These are phyloP conservation scores for Thielaviopsis ethacetica DNA, from an alignment of 2,329 filamentous ascomycete genomes.

Conservation along the genomic window DNA sequence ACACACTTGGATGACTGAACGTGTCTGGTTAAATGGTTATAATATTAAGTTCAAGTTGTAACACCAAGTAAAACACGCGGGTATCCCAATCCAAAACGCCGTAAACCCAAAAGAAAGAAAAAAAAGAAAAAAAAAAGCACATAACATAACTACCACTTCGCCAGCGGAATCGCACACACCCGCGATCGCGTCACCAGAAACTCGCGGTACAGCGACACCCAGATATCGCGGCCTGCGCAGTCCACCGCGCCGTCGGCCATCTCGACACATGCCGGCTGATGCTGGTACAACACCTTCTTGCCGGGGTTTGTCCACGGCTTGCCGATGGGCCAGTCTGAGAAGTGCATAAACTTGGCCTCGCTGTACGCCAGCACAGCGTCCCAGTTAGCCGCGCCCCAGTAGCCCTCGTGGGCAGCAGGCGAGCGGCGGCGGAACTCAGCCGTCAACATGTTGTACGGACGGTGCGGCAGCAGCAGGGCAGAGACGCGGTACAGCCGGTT, in stretches of 20 bases:
- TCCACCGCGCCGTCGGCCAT: constrained; percentile 34
- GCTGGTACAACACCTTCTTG: constrained; percentile 4
- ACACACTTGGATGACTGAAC: too few relatives aligned
- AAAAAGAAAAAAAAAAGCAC: background rate
- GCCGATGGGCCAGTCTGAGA: constrained; percentile 54
- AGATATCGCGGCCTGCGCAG: constrained; percentile 13
- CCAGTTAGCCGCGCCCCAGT: constrained; percentile 34
- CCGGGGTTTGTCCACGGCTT: constrained; percentile 32
- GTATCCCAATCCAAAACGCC: background rate
- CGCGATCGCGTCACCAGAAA: constrained; percentile 14
- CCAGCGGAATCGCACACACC: background rate
- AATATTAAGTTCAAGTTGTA: too few relatives aligned
- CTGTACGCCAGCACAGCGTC: constrained; percentile 34
- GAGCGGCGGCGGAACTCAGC: constrained; percentile 35
- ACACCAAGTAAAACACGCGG: too few relatives aligned
- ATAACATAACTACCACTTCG: background rate
- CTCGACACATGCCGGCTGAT: constrained; percentile 22
- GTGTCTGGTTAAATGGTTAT: too few relatives aligned
- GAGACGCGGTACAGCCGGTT: constrained; percentile 42
- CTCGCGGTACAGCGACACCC: constrained; percentile 32
- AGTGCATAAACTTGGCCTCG: constrained; percentile 52
- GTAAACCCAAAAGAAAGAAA: too few relatives aligned
- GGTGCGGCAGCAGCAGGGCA: constrained; percentile 46
- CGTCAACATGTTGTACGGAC: constrained; percentile 42
- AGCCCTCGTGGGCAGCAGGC: constrained; percentile 29